Evolutionary conservation across 169 alveolate genomes (phyloP).

Genomic region (Perkinsus olseni): DNA sequence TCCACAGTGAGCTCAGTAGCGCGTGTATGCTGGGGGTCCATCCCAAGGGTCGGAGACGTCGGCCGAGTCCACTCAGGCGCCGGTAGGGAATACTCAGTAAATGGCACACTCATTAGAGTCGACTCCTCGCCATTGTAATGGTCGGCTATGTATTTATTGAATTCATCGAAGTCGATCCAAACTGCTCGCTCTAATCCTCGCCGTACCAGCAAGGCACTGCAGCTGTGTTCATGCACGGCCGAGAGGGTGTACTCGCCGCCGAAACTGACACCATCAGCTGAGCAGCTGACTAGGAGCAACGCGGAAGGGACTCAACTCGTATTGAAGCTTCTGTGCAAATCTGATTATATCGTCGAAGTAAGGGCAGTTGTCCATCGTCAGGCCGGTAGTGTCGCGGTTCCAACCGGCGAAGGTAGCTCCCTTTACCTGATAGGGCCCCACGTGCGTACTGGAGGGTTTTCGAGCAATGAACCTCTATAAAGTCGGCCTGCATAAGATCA

Average conservation of each 20-base stretch:
- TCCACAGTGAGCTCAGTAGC: background rate
- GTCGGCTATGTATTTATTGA: background rate
- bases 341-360: background rate
- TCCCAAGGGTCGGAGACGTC: background rate
- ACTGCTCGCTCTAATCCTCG: background rate
- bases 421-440: background rate
- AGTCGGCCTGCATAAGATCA: background rate
- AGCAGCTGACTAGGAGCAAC: background rate
- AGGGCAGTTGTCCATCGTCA: background rate
- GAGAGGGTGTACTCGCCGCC: background rate
- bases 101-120: background rate
- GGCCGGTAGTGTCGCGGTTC: background rate
- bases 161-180: background rate
- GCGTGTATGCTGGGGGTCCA: background rate
- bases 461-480: background rate
- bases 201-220: background rate
- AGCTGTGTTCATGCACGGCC: background rate
- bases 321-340: background rate
- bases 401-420: background rate
- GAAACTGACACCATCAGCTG: background rate
- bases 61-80: background rate
- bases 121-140: background rate
- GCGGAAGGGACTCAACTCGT: background rate
- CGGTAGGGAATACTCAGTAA: background rate
- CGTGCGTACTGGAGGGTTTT: background rate